Evolutionary conservation across 2,329 filamentous ascomycete species (phyloP), one percentile per base, ranked within the genome.

Genomic region (Emergomyces pasteurianus): DNA sequence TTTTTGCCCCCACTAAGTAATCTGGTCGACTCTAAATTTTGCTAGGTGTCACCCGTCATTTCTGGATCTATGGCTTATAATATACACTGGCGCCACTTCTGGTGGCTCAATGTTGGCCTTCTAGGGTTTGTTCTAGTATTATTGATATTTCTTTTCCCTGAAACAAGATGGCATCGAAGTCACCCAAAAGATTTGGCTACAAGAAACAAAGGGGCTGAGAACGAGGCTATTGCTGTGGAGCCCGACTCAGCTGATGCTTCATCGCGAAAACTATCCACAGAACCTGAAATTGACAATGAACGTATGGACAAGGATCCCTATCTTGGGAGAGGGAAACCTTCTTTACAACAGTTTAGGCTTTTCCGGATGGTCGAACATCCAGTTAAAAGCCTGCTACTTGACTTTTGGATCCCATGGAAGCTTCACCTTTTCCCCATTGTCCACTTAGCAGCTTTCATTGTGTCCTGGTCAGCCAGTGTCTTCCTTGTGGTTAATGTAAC

Each of bases 401-500:
- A 84, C 65, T 74, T 87, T 26, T 84, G 79, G 78, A 77, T 83
- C 8, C 85, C 84, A 0, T 85, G 81, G 79, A 84, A 85, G 65
- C 74, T 87, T 0, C 81, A 85, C 67, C 65, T 77, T 0, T 87
- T 83, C 69, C 84, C 85, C 0, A 86, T 87, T 61, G 80, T 86
- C 49, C 79, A 86, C 63, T 83, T 84, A 61, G 77, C 84, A 0
- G 78, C 81, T 18, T 86, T 87, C 65, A 79, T 84, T 31, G 82
- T 85, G 7, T 82, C 80, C 28, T 86, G 82, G 81, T 78, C 77
- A 9, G 82, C 81, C 60, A 81, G 77, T 49, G 78, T 73, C 26
- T 84, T 85, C 71, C 72, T 87, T 54, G 81, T 79, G 2, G 67
- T 86, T 67, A 86, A 86, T 70, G 74, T 86, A n/a, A 85, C 82